These are phyloP conservation scores for Suillus occidentalis DNA, from an alignment of 768 basidiomycete species.

Conservation along the genomic window DNA sequence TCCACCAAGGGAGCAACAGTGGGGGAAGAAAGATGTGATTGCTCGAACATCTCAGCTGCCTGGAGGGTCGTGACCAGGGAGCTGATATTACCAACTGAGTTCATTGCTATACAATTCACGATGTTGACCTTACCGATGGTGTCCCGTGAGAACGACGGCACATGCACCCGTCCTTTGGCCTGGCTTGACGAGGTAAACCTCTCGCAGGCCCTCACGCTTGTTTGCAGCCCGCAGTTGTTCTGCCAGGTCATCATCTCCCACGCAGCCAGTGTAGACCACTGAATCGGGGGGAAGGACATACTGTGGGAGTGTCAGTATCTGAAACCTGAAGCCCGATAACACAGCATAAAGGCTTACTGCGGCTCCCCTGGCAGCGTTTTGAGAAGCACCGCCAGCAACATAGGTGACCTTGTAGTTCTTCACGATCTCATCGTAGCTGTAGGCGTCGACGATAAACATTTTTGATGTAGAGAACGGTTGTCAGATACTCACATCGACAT, in stretches of 20 bases:
- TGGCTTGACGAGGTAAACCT: conserved; percentile 86
- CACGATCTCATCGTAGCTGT: conserved; percentile 87
- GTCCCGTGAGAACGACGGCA: conserved; percentile 92
- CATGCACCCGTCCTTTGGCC: conserved; percentile 94
- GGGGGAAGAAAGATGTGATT: conserved; percentile 74
- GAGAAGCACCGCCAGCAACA: conserved; percentile 95
- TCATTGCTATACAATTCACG: conserved; percentile 1
- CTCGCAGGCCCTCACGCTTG: conserved; percentile 84
- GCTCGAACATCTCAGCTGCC: conserved; percentile 87
- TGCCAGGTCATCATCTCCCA: conserved; percentile 91
- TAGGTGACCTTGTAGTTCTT: conserved; percentile 77
- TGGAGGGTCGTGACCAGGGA: conserved; percentile 92
- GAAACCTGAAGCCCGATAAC: conserved; percentile 1
- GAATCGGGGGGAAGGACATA: conserved; percentile 87
- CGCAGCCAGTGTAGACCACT: conserved; percentile 92
- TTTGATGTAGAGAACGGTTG: background rate
- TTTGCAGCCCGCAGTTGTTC: conserved; percentile 88
- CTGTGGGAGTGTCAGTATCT: conserved; percentile 41
- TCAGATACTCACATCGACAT: conserved; percentile 64
- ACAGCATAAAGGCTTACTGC: conserved; percentile 58
- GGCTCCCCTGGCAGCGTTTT: conserved; percentile 95
- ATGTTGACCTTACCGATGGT: conserved; percentile 67
- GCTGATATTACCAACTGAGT: conserved; percentile 36
- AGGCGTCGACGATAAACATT: conserved; percentile 4
- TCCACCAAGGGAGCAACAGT: conserved; percentile 75